Conservation (phyloP, 2,329 filamentous ascomycete species). For the Fusarium nurragi region DNA sequence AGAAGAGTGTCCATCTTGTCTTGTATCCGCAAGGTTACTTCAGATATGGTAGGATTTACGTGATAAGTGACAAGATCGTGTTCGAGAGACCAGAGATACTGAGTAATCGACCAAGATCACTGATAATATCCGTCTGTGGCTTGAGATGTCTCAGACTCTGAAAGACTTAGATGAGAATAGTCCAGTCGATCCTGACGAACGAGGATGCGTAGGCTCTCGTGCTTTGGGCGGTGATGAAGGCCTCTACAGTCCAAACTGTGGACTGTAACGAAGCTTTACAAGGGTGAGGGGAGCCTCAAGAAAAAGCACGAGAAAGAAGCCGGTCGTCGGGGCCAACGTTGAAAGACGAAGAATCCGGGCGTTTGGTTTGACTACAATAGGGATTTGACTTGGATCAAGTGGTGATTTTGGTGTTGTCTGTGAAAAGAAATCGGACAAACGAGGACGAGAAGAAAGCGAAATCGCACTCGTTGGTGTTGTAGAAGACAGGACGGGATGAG, state of each 20-base stretch:
- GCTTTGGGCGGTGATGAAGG: neutral
- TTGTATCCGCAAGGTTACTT: conserved; percentile 18
- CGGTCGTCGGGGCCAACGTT: conserved; percentile 19
- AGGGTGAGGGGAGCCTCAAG: conserved; percentile 5
- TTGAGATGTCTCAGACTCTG: neutral
- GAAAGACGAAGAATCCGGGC: conserved; percentile 1
- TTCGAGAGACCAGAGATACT: neutral
- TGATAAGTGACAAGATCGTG: conserved; percentile 1
- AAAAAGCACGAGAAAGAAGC: conserved; percentile 15
- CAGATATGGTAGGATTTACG: neutral
- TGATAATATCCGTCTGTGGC: neutral
- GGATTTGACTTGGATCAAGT: neutral
- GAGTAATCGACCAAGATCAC: neutral
- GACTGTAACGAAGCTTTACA: conserved; percentile 12
- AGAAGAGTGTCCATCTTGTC: conserved; percentile 68
- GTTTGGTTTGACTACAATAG: conserved; percentile 8
- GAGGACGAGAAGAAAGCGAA: neutral
- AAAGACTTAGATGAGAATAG: neutral
- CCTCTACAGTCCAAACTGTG: neutral
- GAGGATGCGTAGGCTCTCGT: neutral
- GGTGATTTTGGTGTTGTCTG: neutral
- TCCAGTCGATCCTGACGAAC: neutral
- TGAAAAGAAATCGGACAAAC: neutral
- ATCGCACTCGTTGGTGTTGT: conserved; percentile 22
- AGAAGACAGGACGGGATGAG: conserved; percentile 12